Percentiles rank a stretch among this genome's conserved stretches.
Evolutionary conservation across 169 alveolate genomes (phyloP).

Genomic region (Cryptosporidium sp.): DNA sequence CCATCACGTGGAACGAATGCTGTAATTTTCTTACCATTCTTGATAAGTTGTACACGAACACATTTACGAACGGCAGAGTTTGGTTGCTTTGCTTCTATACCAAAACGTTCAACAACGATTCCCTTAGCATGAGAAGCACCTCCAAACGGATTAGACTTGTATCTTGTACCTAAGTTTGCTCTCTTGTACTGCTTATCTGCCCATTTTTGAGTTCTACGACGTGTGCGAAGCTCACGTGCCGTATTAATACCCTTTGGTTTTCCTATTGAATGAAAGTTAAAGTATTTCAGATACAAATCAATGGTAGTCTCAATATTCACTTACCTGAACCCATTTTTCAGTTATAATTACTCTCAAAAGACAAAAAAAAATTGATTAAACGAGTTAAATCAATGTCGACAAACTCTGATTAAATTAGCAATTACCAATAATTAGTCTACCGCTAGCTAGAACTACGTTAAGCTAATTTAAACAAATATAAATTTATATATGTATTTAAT

Average conservation of each 20-base stretch:
- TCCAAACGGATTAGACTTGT: slow-evolving; percentile 98
- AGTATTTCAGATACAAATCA: neutral
- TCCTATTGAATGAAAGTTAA: slow-evolving; percentile 81
- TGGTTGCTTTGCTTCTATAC: slow-evolving; percentile 99
- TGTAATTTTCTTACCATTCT: slow-evolving; percentile 98
- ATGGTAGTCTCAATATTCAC: neutral
- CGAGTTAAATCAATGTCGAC: neutral
- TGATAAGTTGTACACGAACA: slow-evolving; percentile 98
- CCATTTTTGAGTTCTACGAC: slow-evolving; percentile 97
- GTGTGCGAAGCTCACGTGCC: slow-evolving; percentile 97
- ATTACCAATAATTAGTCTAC: neutral
- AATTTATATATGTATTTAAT: neutral
- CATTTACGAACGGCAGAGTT: slow-evolving; percentile 99
- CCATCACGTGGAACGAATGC: slow-evolving; percentile 99
- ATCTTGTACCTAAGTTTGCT: slow-evolving; percentile 95
- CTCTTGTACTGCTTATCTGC: slow-evolving; percentile 98
- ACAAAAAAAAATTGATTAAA: neutral
- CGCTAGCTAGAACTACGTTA: slow-evolving; percentile 11
- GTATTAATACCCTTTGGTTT: slow-evolving; percentile 98
- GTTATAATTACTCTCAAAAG: neutral
- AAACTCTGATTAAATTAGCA: neutral
- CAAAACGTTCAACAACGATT: slow-evolving; percentile 98
- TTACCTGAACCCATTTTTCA: slow-evolving; percentile 74
- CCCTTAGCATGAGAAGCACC: slow-evolving; percentile 99
- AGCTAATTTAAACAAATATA: neutral